These are phyloP conservation scores for Excoecaria agallocha DNA, from an alignment of 345 rosid species.

Conservation along the genomic window DNA sequence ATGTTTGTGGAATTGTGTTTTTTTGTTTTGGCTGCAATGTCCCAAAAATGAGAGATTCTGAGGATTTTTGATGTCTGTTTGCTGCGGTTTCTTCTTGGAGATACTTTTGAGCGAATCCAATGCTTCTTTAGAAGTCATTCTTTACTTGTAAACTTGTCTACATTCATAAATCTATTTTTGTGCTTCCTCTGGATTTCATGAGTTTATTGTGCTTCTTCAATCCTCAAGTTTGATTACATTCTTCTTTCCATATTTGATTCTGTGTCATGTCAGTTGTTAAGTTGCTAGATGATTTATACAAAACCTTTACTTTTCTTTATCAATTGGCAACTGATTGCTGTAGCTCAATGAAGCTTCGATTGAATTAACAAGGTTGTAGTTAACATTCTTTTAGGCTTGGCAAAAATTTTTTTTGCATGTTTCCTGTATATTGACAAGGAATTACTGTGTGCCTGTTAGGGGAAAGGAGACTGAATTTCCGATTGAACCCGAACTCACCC, in stretches of 20 bases:
- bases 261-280: not conserved
- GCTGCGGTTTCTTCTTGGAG: not conserved
- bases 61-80: not conserved
- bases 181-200: not conserved
- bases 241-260: not conserved
- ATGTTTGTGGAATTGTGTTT: too few species aligned
- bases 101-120: not conserved
- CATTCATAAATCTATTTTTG: not conserved
- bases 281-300: not conserved
- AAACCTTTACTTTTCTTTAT: not conserved
- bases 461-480: constrained; percentile 34
- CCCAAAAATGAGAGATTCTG: not conserved
- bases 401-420: not conserved
- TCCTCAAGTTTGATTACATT: not conserved
- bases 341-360: not conserved
- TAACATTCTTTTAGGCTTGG: not conserved
- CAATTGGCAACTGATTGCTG: not conserved
- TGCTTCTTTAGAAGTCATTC: not conserved
- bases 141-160: not conserved
- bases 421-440: constrained; percentile 12
- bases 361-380: not conserved
- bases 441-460: not conserved
- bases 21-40: not conserved
- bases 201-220: not conserved
- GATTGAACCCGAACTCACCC: constrained; percentile 67